Conservation (phyloP, 768 basidiomycete genomes). For the Macrolepiota albuminosa region DNA sequence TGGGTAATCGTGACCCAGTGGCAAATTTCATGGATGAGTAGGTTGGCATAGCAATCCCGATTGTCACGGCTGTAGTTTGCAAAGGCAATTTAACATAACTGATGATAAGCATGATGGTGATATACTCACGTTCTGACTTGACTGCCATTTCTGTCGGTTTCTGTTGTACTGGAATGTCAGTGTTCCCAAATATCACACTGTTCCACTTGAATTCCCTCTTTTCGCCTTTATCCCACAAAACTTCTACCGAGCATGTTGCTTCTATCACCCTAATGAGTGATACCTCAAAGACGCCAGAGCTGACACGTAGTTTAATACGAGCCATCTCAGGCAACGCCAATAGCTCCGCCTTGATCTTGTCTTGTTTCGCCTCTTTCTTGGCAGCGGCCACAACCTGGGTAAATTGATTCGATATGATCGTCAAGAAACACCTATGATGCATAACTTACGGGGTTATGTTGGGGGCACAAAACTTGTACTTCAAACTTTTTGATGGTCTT, state of each 20-base stretch:
- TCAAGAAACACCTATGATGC: not conserved
- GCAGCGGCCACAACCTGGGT: conserved; percentile 66
- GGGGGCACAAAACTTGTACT: conserved; percentile 74
- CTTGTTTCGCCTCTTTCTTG: conserved; percentile 71
- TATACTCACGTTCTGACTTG: conserved; percentile 43
- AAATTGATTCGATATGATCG: not conserved
- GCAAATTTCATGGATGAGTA: conserved; percentile 27
- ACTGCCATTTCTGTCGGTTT: conserved; percentile 56
- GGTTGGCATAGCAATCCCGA: conserved; percentile 24
- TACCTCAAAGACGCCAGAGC: conserved; percentile 84
- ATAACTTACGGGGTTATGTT: conserved; percentile 83
- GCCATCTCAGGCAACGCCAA: conserved; percentile 64
- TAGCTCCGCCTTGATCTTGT: conserved; percentile 67
- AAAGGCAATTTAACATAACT: not conserved
- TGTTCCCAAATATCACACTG: conserved; percentile 72
- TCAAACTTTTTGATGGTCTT: conserved; percentile 72
- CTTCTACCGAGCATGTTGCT: conserved; percentile 67
- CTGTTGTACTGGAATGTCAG: conserved; percentile 65
- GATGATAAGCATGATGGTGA: not conserved
- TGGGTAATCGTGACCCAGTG: conserved; percentile 10
- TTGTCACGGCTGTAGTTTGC: conserved; percentile 16
- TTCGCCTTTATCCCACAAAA: conserved; percentile 72
- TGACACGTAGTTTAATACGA: conserved; percentile 81
- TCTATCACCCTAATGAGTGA: conserved; percentile 68
- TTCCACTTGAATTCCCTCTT: conserved; percentile 83